Evolutionary conservation across 1,139 yeast species (phyloP).

Genomic region (Magnusiomyces suaveolens): DNA sequence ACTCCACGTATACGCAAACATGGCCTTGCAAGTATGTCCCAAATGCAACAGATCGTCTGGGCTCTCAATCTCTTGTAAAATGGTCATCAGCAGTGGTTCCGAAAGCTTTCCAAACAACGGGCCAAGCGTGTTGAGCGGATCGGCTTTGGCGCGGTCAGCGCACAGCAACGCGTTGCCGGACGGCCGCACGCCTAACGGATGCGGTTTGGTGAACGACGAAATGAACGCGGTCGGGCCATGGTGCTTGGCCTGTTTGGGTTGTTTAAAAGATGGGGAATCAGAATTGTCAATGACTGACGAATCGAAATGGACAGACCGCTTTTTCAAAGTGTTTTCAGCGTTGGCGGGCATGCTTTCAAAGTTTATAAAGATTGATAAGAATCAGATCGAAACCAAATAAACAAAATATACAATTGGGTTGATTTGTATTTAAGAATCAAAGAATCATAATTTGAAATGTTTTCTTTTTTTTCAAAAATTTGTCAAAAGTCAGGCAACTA

Average conservation of each 20-base stretch:
- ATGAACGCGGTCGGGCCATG: neutral
- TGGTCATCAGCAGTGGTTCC: conserved; percentile 39
- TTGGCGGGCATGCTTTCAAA: no score
- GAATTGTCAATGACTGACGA: neutral
- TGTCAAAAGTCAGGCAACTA: no score
- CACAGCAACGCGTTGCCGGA: conserved; percentile 47
- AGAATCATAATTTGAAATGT: no score
- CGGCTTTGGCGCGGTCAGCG: conserved; percentile 20
- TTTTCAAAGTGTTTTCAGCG: no score
- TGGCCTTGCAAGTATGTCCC: conserved; percentile 51
- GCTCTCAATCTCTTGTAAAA: conserved; percentile 36
- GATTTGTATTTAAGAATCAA: no score
- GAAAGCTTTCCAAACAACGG: conserved; percentile 38
- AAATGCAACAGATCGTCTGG: conserved; percentile 41
- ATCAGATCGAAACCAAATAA: no score
- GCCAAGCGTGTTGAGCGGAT: conserved; percentile 42
- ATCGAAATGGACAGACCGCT: neutral
- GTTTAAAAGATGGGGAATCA: neutral
- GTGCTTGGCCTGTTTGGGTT: neutral
- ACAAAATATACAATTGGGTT: no score
- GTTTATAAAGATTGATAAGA: no score
- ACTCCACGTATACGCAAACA: conserved; percentile 54
- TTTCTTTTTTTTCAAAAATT: no score
- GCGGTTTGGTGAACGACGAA: conserved; percentile 25
- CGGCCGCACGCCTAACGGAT: conserved; percentile 70